Evolutionary conservation across 371 early-diverging fungal species (phyloP).

Genomic region (Mycotypha africana): DNA sequence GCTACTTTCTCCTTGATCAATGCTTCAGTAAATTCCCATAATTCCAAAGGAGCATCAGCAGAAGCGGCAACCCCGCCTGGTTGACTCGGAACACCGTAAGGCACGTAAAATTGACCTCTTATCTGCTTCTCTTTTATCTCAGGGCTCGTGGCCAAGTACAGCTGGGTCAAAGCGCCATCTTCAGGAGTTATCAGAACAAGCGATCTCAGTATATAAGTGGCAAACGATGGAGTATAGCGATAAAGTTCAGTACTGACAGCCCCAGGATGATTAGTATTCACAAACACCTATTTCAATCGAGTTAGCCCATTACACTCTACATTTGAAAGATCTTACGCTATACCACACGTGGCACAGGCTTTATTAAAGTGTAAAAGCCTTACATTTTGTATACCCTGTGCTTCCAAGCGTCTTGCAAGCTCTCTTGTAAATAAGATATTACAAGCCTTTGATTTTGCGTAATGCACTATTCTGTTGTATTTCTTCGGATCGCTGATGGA

Average conservation of each 20-base stretch:
- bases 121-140: slow-evolving; percentile 49
- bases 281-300: slow-evolving; percentile 43
- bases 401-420: not conserved
- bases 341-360: too few species aligned
- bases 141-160: slow-evolving; percentile 62
- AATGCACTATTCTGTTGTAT: slow-evolving; percentile 13
- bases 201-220: not conserved
- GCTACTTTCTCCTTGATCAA: slow-evolving; percentile 32
- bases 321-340: too few species aligned
- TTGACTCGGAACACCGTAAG: slow-evolving; percentile 5
- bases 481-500: slow-evolving; percentile 37
- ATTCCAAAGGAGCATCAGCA: slow-evolving; percentile 13
- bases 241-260: slow-evolving; percentile 47
- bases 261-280: slow-evolving; percentile 71
- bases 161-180: slow-evolving; percentile 56
- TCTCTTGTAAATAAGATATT: slow-evolving; percentile 36
- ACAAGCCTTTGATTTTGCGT: slow-evolving; percentile 21
- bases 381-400: slow-evolving; percentile 9
- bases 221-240: slow-evolving; percentile 13
- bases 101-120: slow-evolving; percentile 51
- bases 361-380: too few species aligned
- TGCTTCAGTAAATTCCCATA: slow-evolving; percentile 37
- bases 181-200: slow-evolving; percentile 22
- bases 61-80: slow-evolving; percentile 14
- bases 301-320: too few species aligned